Base-by-base conservation (phyloP, 2,329 filamentous ascomycete genomes). In the Trichoderma arundinaceum region DNA sequence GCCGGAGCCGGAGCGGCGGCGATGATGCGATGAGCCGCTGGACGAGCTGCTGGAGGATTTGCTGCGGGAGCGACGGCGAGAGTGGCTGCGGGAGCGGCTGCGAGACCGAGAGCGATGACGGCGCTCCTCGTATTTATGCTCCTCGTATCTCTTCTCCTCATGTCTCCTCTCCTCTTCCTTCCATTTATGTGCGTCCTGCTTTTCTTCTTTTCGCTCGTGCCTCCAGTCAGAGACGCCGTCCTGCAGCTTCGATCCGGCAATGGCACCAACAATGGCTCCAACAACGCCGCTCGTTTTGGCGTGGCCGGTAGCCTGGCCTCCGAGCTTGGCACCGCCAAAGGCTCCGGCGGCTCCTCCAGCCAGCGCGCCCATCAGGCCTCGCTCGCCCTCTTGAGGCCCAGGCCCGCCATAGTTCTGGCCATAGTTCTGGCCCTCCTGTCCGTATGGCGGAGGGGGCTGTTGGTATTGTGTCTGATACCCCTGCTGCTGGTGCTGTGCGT, bases 171-270 rank as follows among this genome's bases (percentile, higher is more conserved):
- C 22, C 22, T 28, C 53, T 58, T 68, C 63, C 33, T 72, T 68
- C 43, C 69, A 68, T 9, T 54, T 57, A 67, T 74, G 68, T 49
- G 73, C 73, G 19, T 75, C 69, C 19, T 78, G 72, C 72, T 79
- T 78, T 66, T 77, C 74, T 60, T 81, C 78, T 66, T 80, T 73
- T 32, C 75, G 75, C 38, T 76, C 73, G 65, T 79, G 75, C 70
- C 76, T 77, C 76, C 76, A 78, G 67, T 81, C 78, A 4, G 71
- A 71, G 3, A 76, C 75, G 7, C 73, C 77, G 59, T 81, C 79
- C 66, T 81, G 75, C 12, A 79, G 63, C 69, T 81, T 79, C 70
- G 79, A 77, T 3, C 79, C 79, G 2, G 77, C 77, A 41, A 81
- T 73, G 10, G 79, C 79, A 12, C 79, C 79, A 4, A 73, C 78